Base-by-base conservation (phyloP, 345 rosid species). In the Gossypioides kirkii region DNA sequence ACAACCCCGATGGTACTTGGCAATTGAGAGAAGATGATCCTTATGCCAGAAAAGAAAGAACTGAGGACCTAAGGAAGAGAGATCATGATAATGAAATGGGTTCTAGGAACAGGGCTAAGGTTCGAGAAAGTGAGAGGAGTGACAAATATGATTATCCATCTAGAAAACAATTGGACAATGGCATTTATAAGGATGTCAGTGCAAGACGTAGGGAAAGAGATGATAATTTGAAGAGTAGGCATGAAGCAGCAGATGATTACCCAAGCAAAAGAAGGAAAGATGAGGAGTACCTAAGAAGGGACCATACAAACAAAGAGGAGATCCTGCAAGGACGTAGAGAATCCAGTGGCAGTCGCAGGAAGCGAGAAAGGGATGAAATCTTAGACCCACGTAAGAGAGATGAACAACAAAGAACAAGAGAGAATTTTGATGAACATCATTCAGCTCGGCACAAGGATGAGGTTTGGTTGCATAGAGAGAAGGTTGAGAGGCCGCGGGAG, bases 361-460 rank as follows among this genome's bases (percentile, higher is more conserved):
- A 86, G 81, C 88, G 93, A 74, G 98, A 90, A 80, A 90, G 91
- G 77, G 94, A 88, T 75, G 96, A 87, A 69, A 72, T 77, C 72
- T 66, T 86, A 82, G 97, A 93, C 49, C 87, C 80, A 71, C 86
- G 87, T 76, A 87, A 85, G 87, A 85, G 97, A 89, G 94, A 89
- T 66, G 87, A 86, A 75, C 87, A 81, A 76, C 94, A 80, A 76
- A 88, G 92, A 82, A 84, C 64, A 71, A 87, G 95, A 77, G 98
- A 92, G 55, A 82, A 76, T 77, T 75, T 85, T 75, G 93, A 91
- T 42, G 94, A 87, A 69, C 87, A 78, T 78, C 85, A 80, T 75
- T 80, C 97, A 87, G 82, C 77, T 65, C 89, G 91, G 81, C 92
- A 88, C 71, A 92, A 87, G 82, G 98, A 91, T 79, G 96, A 92